Evolutionary conservation across 2,329 filamentous ascomycete genomes (phyloP), one percentile per base, ranked within the genome.

Genomic region (Bipolaris bicolor): DNA sequence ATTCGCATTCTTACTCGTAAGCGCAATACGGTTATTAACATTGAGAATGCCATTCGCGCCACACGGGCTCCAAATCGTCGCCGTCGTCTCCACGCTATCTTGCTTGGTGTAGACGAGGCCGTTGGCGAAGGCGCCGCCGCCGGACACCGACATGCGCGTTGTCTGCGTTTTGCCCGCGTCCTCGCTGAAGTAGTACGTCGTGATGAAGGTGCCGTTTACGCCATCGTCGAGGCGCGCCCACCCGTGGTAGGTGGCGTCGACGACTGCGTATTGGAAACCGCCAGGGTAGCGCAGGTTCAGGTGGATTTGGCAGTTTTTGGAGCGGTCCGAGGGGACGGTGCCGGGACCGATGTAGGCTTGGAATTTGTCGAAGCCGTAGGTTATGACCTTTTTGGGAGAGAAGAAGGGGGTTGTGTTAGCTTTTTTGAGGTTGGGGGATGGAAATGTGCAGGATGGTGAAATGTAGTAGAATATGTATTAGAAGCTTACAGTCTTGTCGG

Each of bases 31-130:
- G 63, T 73, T 73, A 60, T 74, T 74, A 58, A 74, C 66, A 55
- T 73, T 73, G 40, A 74, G 63, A 48, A 74, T 68, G 13, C 72
- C 72, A 45, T 61, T 71, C 52, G 57, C 66, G 54, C 72, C 72
- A 60, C 72, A 74, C 0, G 72, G 72, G 7, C 70, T 73, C 72
- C 72, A 74, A 56, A 73, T 63, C 40, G 67, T 69, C 2, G 71
- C 69, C 0, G 71, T 73, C 13, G 72, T 73, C 65, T 74, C 72
- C 43, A 74, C 57, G 11, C 67, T 66, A 66, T 83, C 81, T 46
- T 77, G 76, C 71, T 80, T 78, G 61, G 73, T 72, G 73, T 83
- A 83, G 69, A 82, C 71, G 33, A 71, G 64, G 49, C 68, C 75
- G 39, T 70, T 67, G 47, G 62, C 66, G 31, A 81, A 80, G 18